Evolutionary conservation across 2,329 filamentous ascomycete species (phyloP), one percentile per base, ranked within the genome.

Genomic region (Colletotrichum navitas): DNA sequence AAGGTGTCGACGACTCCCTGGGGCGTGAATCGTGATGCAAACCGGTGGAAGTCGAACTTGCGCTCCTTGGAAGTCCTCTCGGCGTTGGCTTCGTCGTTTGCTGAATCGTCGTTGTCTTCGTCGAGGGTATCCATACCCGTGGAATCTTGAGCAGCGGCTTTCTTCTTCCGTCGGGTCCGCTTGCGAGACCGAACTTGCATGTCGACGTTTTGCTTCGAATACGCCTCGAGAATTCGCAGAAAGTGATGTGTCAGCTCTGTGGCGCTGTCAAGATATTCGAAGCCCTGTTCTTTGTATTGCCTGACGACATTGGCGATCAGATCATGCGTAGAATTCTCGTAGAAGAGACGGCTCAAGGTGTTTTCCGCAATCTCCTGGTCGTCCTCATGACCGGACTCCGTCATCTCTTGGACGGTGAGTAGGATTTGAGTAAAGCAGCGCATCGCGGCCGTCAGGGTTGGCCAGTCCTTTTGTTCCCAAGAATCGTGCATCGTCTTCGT

Each of bases 331-430:
- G 93, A 90, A 78, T 98, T 94, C 81, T 99, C 96, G 82, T 99
- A 99, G 80, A 99, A 99, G n/a, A 99, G 94, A 73, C 95, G 93
- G 77, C 93, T 97, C 63, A 97, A 90, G 16, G 97, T 98, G 76
- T 99, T 99, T 79, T 99, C 95, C 0, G 96, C 95, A 79, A 99
- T 98, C 76, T 98, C 96, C 78, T 97, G 93, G 75, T 99, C 94
- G n/a, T 98, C 95, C 74, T 98, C 95, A 39, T 93, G 88, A 0
- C 89, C 87, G 1, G 94, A 96, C 58, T 93, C 90, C 1, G 91
- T 86, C 95, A 99, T 98, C 73, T 97, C 94, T 77, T 97, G 94
- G 2, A 98, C 92, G 0, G 95, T 97, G 34, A 97, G 87, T 26
- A 97, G 85, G 75, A 98, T 96, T 78, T 98, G 95, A 0, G 95